Percentiles rank a stretch among this genome's conserved stretches.
Evolutionary conservation across 2,329 filamentous ascomycete species (phyloP).

Genomic region (Chrysosporium keratinophilum): DNA sequence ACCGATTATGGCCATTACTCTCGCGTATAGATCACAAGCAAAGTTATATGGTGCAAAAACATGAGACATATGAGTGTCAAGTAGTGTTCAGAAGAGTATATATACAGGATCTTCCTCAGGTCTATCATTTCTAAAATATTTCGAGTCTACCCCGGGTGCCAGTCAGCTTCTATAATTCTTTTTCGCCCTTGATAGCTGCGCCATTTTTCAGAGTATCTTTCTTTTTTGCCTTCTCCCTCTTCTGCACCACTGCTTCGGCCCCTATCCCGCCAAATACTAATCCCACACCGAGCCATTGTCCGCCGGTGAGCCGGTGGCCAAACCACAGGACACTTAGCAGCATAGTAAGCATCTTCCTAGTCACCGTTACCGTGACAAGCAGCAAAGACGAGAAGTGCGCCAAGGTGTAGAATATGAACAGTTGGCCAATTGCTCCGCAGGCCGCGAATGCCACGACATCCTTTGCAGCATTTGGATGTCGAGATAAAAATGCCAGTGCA

Average conservation of each 20-base stretch:
- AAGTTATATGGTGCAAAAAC: background rate
- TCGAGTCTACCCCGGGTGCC: background rate
- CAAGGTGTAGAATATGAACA: constrained; percentile 96
- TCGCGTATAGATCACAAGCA: background rate
- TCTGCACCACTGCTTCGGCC: constrained; percentile 71
- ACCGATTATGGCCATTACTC: background rate
- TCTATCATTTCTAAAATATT: background rate
- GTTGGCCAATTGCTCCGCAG: constrained; percentile 84
- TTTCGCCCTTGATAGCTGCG: background rate
- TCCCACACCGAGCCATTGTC: constrained; percentile 87
- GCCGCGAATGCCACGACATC: constrained; percentile 83
- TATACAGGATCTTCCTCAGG: background rate
- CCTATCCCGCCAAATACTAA: constrained; percentile 94
- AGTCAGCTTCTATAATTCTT: constrained; percentile 5
- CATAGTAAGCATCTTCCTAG: constrained; percentile 99
- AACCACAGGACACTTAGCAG: constrained; percentile 91
- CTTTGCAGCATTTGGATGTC: constrained; percentile 70
- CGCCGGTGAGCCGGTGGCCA: constrained; percentile 72
- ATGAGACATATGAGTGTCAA: background rate
- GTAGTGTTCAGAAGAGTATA: background rate
- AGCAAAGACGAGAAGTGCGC: constrained; percentile 84
- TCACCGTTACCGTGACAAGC: constrained; percentile 92
- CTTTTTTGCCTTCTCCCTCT: constrained; percentile 73
- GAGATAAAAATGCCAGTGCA: constrained; percentile 69
- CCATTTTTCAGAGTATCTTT: constrained; percentile 34